These are phyloP conservation scores for Acacia acuminata DNA, from an alignment of 306 rosid genomes.

Conservation along the genomic window DNA sequence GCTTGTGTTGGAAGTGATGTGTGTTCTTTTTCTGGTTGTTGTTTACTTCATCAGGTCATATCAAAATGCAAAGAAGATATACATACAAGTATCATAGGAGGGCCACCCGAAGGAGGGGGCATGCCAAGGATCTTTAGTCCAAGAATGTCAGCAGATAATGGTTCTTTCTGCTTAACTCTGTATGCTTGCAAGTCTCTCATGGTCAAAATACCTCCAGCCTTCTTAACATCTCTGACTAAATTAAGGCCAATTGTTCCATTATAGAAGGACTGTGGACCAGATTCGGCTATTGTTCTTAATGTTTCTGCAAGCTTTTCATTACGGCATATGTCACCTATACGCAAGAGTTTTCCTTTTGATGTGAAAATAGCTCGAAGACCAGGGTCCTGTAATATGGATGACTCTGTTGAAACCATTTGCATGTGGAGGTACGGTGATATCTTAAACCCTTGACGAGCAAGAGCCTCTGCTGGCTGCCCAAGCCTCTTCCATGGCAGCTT, in stretches of 20 bases:
- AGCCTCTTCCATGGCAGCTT: slow-evolving; percentile 79
- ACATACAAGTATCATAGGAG: slow-evolving; percentile 75
- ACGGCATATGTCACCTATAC: slow-evolving; percentile 48
- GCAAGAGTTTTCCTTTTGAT: slow-evolving; percentile 65
- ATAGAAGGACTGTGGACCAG: slow-evolving; percentile 60
- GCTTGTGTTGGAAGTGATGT: neutral
- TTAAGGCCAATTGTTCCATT: slow-evolving; percentile 61
- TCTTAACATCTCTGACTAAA: slow-evolving; percentile 62
- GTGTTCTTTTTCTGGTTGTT: neutral
- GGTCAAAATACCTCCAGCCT: slow-evolving; percentile 68
- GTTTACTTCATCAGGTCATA: neutral
- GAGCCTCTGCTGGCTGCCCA: slow-evolving; percentile 66
- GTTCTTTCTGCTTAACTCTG: slow-evolving; percentile 45
- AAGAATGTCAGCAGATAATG: slow-evolving; percentile 43
- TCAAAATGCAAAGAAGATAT: neutral
- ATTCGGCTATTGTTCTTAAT: slow-evolving; percentile 45
- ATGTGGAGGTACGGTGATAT: slow-evolving; percentile 63
- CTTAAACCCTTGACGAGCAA: slow-evolving; percentile 68
- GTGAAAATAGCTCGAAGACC: slow-evolving; percentile 70
- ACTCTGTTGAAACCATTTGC: slow-evolving; percentile 56
- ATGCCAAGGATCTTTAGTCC: slow-evolving; percentile 66
- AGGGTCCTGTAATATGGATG: slow-evolving; percentile 48
- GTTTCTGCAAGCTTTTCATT: slow-evolving; percentile 65
- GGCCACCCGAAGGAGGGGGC: slow-evolving; percentile 97
- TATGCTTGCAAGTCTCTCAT: slow-evolving; percentile 63